These are phyloP conservation scores for Pisolithus sp. DNA, from an alignment of 768 basidiomycete genomes.

Conservation along the genomic window DNA sequence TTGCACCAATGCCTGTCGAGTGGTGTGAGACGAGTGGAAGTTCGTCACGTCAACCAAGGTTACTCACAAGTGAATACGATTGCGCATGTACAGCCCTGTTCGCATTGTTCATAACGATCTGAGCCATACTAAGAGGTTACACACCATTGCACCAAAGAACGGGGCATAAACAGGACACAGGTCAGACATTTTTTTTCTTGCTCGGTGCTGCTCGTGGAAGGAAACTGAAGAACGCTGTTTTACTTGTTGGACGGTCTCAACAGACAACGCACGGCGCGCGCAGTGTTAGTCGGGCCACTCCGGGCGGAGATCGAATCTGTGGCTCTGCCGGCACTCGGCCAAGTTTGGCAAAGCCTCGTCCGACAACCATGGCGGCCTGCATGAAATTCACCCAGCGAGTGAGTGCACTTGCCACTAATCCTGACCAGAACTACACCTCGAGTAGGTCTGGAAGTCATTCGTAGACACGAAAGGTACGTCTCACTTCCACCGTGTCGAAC, in stretches of 20 bases:
- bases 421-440: conserved; percentile 1
- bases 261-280: conserved; percentile 6
- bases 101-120: conserved; percentile 7
- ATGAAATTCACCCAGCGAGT: conserved; percentile 64
- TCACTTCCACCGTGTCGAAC: background rate
- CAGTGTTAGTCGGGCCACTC: conserved; percentile 11
- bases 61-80: conserved; percentile 95
- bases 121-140: background rate
- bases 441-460: conserved; percentile 75
- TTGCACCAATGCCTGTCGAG: conserved; percentile 71
- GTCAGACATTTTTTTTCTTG: conserved; percentile 51
- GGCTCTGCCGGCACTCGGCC: conserved; percentile 2
- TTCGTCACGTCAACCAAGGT: background rate
- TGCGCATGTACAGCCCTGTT: conserved; percentile 89
- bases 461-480: conserved; percentile 60
- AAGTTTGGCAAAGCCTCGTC: conserved; percentile 16
- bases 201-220: conserved; percentile 1
- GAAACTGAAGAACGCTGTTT: background rate
- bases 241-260: background rate
- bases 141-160: conserved; percentile 92
- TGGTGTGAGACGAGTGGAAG: background rate
- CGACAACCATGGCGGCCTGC: conserved; percentile 52
- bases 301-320: conserved; percentile 21
- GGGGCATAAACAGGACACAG: conserved; percentile 93
- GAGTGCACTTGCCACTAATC: conserved; percentile 9